Evolutionary conservation across 768 basidiomycete genomes (phyloP), one percentile per base, ranked within the genome.

Genomic region (Lyophyllum shimeji): DNA sequence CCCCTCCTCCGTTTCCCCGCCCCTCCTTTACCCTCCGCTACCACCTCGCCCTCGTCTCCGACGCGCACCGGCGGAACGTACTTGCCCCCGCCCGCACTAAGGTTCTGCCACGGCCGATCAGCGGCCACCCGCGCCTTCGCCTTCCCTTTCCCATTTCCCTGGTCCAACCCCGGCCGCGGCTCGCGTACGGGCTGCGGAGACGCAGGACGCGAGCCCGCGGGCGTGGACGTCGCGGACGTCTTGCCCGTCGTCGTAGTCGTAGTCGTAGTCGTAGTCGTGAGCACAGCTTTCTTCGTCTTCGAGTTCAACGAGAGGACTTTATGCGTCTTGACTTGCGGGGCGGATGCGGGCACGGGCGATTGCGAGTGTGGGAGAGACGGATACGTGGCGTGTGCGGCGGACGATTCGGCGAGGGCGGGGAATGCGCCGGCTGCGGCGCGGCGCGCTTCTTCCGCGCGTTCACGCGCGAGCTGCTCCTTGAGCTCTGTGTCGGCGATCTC

Each of bases 261-360:
- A n/a, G 74, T 69, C 6, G 76, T 72, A 3, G 70, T 75, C 61
- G 80, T 85, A 0, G 86, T 82, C 1, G 83, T 77, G 5, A 89
- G 73, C 1, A 70, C 77, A 20, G 84, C 77, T 54, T 72, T 78
- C 46, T 80, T 80, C 24, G 76, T 80, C 55, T 77, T 69, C 9
- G 75, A 70, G 53, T 80, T 79, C 33, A 89, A 61, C 8, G 87
- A 86, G 21, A 89, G 64, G 15, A 84, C 80, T 62, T 79, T 82
- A 55, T 79, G 80, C 4, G 76, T 73, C 34, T 76, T 71, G 1
- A 61, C 58, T 1, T 27, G 49, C 21, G 71, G 57, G 0, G 74
- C 63, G 58, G 46, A 60, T 56, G 52, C 60, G 37, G 52, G 50
- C 12, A 18, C 23, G 6, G 49, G 55, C 6, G 33, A 33, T 2